Evolutionary conservation across 169 alveolate genomes (phyloP), one percentile per base, ranked within the genome.

Genomic region (Eimeria praecox): DNA sequence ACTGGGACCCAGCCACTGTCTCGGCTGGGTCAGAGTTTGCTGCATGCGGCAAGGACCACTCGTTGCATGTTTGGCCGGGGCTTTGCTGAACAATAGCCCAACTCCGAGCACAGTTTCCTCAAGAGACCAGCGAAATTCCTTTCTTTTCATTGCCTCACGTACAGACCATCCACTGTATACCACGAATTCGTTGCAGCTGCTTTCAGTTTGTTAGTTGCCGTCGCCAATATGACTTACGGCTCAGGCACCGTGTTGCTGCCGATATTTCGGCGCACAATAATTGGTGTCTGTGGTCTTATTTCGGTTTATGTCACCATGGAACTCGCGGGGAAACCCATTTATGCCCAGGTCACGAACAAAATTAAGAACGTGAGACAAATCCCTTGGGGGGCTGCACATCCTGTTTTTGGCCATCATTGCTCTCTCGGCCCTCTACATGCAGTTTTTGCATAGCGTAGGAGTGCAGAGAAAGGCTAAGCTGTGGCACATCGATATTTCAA

Each of bases 241-340:
- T 30, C 66, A 3, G 95, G 95, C 52, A 90, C 90, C 56, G 95
- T 77, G 90, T 24, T 90, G 78, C 0, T 90, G 95, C 95, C 95
- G 52, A 90, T 90, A 52, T 56, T 75, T 56, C 95, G 95, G 90
- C 89, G 95, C 69, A 62, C 86, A 20, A 30, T 90, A 44, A 77
- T 90, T 38, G 95, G 90, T n/a, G 82, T 66, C 12, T 59, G 85
- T 20, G 90, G 75, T 69, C 38, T 78, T 9, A 90, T 90, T 46
- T 73, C 85, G 49, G 38, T 80, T 16, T 90, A 90, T 64, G 80
- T 80, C 9, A 80, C 95, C 27, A n/a, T 75, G 66, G 95, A 90
- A 35, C 89, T 90, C 52, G 95, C 86, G n/a, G 88, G 69, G 71
- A 90, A 66, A 35, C 95, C 95, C 22, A 69, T 78, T 18, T 90